Percentiles rank a stretch among this genome's conserved stretches.
Evolutionary conservation across 768 basidiomycete species (phyloP).

Genomic region (Trametes villosa): DNA sequence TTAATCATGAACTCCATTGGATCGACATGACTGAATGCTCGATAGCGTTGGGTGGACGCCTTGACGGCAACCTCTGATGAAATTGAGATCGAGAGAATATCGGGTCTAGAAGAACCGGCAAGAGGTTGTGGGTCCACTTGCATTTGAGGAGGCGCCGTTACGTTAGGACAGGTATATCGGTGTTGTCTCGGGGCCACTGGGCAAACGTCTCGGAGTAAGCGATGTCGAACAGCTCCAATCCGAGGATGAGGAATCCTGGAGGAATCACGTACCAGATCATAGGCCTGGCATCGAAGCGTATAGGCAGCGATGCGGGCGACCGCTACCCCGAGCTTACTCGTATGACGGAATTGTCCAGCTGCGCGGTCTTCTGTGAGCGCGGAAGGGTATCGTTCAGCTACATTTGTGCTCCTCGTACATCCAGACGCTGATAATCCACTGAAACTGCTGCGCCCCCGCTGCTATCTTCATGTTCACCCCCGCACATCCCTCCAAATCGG

Average conservation of each 20-base stretch:
- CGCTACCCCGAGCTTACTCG: no score
- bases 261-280: conserved; percentile 1
- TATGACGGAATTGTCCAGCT: no score
- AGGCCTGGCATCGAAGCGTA: background rate
- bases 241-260: no score
- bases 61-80: background rate
- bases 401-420: conserved; percentile 2
- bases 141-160: background rate
- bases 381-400: conserved; percentile 10
- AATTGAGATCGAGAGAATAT: background rate
- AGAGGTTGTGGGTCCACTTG: conserved; percentile 8
- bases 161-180: background rate
- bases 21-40: background rate
- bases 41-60: background rate
- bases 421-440: background rate
- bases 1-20: background rate
- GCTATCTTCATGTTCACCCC: background rate
- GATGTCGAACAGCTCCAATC: background rate
- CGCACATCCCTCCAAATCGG: conserved; percentile 54
- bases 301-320: no score
- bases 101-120: background rate
- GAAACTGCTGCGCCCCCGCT: background rate
- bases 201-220: conserved; percentile 2
- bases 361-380: background rate
- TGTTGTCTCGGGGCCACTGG: background rate